Base-by-base conservation (phyloP, 805 yeast genomes). In the Lachancea thermotolerans region DNA sequence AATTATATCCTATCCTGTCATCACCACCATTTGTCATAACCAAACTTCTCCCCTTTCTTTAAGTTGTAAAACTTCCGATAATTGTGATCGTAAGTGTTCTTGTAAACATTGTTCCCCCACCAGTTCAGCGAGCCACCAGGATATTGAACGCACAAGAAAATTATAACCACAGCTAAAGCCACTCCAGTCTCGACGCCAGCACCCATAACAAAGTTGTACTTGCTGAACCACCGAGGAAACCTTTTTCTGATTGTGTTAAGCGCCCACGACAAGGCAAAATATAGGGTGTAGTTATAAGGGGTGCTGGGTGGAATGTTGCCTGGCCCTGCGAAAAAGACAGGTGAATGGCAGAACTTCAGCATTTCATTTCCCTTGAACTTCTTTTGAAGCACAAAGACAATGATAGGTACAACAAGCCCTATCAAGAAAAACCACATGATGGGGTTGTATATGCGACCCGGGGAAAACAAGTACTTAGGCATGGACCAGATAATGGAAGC, bases 251-350 rank as follows among this genome's bases (percentile, higher is more conserved):
- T 63, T 33, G 64, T 58, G 53, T 70, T 70, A 59, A 78, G 69
- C 28, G 67, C 51, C 45, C 64, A 71, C 8, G 79, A 72, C 44
- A 74, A 53, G 2, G 66, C 61, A 41, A 78, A 68, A 32, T 78
- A 79, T 18, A 77, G 71, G 1, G 81, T 73, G 61, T 79, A 81
- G 59, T 79, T 81, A 60, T 80, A 81, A 27, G 85, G 79, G 4
- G 88, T 80, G 33, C 85, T 82, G 35, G 91, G 90, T 12, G 91
- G 90, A 54, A 82, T 77, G 52, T 72, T 70, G 37, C 81, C 81
- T n/a, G 76, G 64, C 6, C 78, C 74, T 15, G 73, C 68, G 54
- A 85, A 73, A 44, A 86, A 81, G 10, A 82, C 80, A 0, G 89
- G 86, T 2, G 81, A 75, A 46, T 76, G 77, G 48, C 77, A 68